Conservation (phyloP, 768 basidiomycete species). For the Tephrocybe sp. region DNA sequence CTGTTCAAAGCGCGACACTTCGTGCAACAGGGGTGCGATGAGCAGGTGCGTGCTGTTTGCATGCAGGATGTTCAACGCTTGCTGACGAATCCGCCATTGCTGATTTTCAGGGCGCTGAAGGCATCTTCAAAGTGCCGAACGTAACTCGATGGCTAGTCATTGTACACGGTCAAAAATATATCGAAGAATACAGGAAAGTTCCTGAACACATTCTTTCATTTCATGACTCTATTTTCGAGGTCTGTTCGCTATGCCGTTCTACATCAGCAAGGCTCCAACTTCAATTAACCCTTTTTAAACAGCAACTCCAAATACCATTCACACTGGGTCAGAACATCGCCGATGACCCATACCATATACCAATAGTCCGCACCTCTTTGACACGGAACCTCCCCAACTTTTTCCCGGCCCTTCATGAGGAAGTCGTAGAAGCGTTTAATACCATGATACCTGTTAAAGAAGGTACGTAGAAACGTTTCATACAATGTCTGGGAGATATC, state of each 20-base stretch:
- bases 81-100: background rate
- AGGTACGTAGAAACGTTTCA: background rate
- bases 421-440: background rate
- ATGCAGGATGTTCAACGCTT: background rate
- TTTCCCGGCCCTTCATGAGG: background rate
- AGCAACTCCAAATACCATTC: background rate
- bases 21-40: constrained; percentile 22
- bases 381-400: background rate
- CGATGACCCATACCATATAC: background rate
- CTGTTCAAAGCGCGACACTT: constrained; percentile 19
- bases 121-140: constrained; percentile 25
- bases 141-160: constrained; percentile 35
- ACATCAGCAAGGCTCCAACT: background rate
- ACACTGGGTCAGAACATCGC: background rate
- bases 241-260: constrained; percentile 7
- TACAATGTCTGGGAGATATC: background rate
- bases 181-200: constrained; percentile 39
- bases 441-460: background rate
- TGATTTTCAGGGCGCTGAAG: constrained; percentile 19
- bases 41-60: constrained; percentile 14
- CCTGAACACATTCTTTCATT: constrained; percentile 38
- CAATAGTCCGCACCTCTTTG: background rate
- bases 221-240: constrained; percentile 29
- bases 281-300: background rate
- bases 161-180: constrained; percentile 23